phyloP scores from a whole-genome alignment of 2,329 filamentous ascomycete genomes.

The Alternaria triticimaculans region DNA sequence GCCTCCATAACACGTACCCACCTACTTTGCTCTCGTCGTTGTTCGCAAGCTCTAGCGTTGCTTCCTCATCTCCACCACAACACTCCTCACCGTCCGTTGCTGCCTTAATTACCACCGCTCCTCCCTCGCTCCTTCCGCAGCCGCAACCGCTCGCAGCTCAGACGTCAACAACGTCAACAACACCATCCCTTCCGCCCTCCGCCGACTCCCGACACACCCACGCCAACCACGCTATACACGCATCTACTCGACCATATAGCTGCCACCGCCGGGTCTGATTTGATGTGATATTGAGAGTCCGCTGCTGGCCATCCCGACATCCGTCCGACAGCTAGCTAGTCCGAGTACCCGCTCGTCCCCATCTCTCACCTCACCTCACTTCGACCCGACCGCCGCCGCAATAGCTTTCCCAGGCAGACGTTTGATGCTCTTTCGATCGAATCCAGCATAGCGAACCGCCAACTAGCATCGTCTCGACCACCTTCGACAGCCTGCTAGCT shows the following conservation, averaged over 20 bases:
- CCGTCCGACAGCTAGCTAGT: conserved; percentile 23
- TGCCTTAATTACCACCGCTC: conserved; percentile 33
- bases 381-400: conserved; percentile 15
- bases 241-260: conserved; percentile 43
- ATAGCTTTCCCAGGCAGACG: conserved; percentile 28
- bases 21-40: conserved; percentile 30
- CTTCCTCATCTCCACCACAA: conserved; percentile 5
- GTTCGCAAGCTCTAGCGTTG: conserved; percentile 37
- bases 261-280: conserved; percentile 33
- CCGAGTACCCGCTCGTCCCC: conserved; percentile 20
- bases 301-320: conserved; percentile 38
- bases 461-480: conserved; percentile 30
- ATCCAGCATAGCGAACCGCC: conserved; percentile 32
- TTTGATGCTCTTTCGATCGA: conserved; percentile 35
- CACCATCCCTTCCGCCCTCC: conserved; percentile 16
- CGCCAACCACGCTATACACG: conserved; percentile 35
- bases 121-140: conserved; percentile 39
- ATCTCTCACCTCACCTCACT: conserved; percentile 22
- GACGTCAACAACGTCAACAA: conserved; percentile 27
- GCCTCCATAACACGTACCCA: conserved; percentile 37
- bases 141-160: conserved; percentile 27
- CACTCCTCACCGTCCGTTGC: conserved; percentile 12
- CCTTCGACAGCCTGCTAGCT: conserved; percentile 34
- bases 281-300: conserved; percentile 40
- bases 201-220: conserved; percentile 19